These are phyloP conservation scores for Parmales sp. DNA, from an alignment of 108 stramenopile species.

Conservation along the genomic window DNA sequence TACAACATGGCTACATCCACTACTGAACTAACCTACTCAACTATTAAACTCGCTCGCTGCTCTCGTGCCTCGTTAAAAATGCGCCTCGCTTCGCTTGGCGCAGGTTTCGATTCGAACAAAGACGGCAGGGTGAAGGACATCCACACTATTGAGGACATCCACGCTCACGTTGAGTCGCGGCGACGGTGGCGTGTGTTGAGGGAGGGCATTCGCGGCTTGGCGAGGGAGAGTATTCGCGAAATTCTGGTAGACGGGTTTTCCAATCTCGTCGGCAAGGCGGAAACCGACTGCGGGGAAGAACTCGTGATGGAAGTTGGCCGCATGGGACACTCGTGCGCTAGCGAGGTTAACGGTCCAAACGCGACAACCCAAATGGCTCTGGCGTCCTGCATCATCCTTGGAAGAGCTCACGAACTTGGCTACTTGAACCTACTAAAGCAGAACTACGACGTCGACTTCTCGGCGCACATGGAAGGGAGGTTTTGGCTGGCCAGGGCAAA, in stretches of 20 bases:
- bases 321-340: background rate
- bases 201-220: slow-evolving; percentile 1
- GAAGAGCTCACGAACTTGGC: background rate
- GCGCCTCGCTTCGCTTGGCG: too few relatives aligned
- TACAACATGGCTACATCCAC: too few relatives aligned
- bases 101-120: background rate
- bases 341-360: background rate
- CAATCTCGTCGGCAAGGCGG: background rate
- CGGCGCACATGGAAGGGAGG: background rate
- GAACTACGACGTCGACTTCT: background rate
- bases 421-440: slow-evolving; percentile 1
- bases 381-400: background rate
- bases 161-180: background rate
- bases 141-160: slow-evolving; percentile 4
- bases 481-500: background rate
- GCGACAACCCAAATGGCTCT: background rate
- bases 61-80: too few relatives aligned
- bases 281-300: background rate
- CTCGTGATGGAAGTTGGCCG: background rate
- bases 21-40: too few relatives aligned
- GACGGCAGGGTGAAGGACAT: background rate
- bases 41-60: too few relatives aligned
- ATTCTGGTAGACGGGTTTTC: background rate
- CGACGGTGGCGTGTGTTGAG: background rate
- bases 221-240: background rate